These are phyloP conservation scores for Trametes hirsuta DNA, from an alignment of 1,284 basidiomycete species.

Conservation along the genomic window DNA sequence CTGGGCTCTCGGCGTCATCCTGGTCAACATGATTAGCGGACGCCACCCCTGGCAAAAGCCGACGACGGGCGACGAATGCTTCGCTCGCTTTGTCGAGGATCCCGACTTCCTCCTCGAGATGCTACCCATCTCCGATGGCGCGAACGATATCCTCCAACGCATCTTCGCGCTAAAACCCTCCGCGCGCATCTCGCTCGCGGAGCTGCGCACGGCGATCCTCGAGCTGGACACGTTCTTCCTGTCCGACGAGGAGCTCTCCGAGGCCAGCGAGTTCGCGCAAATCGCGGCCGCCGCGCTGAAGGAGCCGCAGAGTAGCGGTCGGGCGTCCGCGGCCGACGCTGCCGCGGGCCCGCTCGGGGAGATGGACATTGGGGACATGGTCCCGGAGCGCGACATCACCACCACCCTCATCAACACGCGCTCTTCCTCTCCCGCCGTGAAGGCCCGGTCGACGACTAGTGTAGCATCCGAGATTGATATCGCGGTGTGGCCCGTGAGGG, in stretches of 20 bases:
- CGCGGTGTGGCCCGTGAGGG: not conserved
- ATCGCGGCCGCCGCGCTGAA: conserved; percentile 6
- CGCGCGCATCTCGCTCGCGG: conserved; percentile 58
- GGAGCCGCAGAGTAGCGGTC: not conserved
- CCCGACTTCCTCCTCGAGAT: conserved; percentile 69
- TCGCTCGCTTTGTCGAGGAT: conserved; percentile 55
- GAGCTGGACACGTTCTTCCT: conserved; percentile 72
- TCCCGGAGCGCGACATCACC: not conserved
- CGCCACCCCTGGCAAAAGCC: conserved; percentile 89
- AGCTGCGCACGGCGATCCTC: conserved; percentile 63
- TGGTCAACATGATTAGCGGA: conserved; percentile 80
- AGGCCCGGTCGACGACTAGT: not conserved
- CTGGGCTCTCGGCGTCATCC: conserved; percentile 75
- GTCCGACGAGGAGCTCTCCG: conserved; percentile 51
- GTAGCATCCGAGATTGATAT: conserved; percentile 14
- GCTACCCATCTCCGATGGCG: conserved; percentile 70
- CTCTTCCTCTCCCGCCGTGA: conserved; percentile 5
- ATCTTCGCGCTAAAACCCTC: conserved; percentile 61
- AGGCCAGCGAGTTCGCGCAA: conserved; percentile 10
- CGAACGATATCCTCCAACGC: conserved; percentile 59
- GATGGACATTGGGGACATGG: conserved; percentile 6
- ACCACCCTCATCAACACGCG: not conserved
- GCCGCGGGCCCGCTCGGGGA: conserved; percentile 7
- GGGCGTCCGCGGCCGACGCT: not conserved
- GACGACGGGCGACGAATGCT: conserved; percentile 72